A percentile compares a stretch with the other conserved stretches of the same genome.
phyloP scores from a whole-genome alignment of 1,139 yeast genomes.

The Blastobotrys elegans region DNA sequence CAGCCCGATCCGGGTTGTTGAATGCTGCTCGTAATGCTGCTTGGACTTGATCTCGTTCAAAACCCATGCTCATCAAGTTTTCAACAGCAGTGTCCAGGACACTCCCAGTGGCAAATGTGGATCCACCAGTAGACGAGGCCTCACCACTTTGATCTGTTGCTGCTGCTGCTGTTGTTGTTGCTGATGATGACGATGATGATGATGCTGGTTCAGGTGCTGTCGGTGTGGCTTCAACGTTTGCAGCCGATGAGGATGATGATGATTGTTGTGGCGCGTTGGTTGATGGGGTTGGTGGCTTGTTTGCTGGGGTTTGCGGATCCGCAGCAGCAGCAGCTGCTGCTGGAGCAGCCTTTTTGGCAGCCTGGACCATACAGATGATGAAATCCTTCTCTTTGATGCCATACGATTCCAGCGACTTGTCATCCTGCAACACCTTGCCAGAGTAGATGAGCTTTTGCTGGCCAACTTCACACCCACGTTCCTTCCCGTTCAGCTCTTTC shows the following conservation, averaged over 20 bases:
- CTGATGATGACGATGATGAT: too few species aligned
- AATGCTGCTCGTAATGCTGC: conserved; percentile 91
- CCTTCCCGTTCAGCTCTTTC: conserved; percentile 67
- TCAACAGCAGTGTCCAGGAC: conserved; percentile 65
- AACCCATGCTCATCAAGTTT: conserved; percentile 95
- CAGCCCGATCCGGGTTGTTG: conserved; percentile 98
- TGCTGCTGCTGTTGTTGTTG: conserved; percentile 22
- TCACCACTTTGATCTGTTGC: conserved; percentile 11
- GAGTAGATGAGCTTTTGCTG: conserved; percentile 90
- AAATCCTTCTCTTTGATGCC: conserved; percentile 79
- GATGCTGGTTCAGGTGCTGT: conserved; percentile 19
- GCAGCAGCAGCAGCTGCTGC: conserved; percentile 26
- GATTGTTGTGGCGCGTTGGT: conserved; percentile 20
- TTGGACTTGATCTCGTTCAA: conserved; percentile 81
- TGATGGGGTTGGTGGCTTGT: conserved; percentile 25
- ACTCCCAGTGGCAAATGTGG: conserved; percentile 51
- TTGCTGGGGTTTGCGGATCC: conserved; percentile 23
- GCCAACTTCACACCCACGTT: conserved; percentile 63
- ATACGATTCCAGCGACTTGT: conserved; percentile 62
- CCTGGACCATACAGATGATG: conserved; percentile 78
- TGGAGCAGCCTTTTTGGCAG: conserved; percentile 28
- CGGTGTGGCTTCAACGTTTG: conserved; percentile 26
- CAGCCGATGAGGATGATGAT: conserved; percentile 22
- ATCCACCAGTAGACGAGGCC: conserved; percentile 21
- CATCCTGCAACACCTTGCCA: conserved; percentile 86